phyloP scores from a whole-genome alignment of 176 grass and related monocot species.

The Oryza coarctata region DNA sequence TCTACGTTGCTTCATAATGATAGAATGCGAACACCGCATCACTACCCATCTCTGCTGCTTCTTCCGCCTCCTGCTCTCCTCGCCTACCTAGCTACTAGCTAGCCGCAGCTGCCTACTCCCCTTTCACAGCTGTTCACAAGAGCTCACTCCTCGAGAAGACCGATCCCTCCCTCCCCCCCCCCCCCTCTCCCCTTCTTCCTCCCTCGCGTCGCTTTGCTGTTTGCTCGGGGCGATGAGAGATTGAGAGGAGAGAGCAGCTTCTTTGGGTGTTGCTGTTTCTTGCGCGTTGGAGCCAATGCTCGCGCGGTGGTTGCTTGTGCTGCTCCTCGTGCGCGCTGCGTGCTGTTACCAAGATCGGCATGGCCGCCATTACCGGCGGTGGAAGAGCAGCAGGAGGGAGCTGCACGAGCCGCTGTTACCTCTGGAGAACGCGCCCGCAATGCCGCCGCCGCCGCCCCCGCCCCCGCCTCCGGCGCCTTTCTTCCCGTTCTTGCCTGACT shows the following conservation, averaged over 20 bases:
- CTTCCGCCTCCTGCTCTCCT: neutral
- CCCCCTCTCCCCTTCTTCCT: neutral
- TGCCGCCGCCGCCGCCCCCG: conserved; percentile 29
- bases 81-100: neutral
- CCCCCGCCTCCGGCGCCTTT: conserved; percentile 33
- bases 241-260: neutral
- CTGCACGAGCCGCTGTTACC: conserved; percentile 66
- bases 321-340: conserved; percentile 36
- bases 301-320: conserved; percentile 30
- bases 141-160: neutral
- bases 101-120: neutral
- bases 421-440: conserved; percentile 35
- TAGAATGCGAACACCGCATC: too few relatives aligned
- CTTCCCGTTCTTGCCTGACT: conserved; percentile 46
- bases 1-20: too few relatives aligned
- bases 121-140: conserved; percentile 32
- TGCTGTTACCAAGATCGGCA: neutral
- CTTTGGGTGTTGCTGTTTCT: neutral
- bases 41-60: conserved; percentile 6
- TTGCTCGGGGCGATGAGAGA: neutral
- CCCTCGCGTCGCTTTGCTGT: neutral
- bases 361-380: neutral
- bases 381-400: conserved; percentile 17
- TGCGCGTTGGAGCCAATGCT: conserved; percentile 29
- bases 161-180: too few relatives aligned